Evolutionary conservation across 148 eudicot species (phyloP), one percentile per base, ranked within the genome.

Genomic region (Heliamphora exappendiculata): DNA sequence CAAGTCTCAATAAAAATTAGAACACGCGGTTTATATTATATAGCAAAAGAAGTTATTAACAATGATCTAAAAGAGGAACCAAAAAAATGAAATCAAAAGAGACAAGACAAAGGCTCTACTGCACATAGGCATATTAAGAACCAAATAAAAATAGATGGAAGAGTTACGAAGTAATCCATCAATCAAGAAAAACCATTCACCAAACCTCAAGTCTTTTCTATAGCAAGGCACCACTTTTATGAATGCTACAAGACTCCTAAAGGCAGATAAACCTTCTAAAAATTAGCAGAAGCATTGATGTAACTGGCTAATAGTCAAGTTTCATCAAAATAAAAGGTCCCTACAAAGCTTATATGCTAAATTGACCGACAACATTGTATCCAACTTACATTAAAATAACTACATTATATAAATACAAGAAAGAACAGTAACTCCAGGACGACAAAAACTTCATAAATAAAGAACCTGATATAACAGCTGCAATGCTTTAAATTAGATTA

Each of bases 401-500:
- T 33, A 33, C 26, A 16, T 42, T 39, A 29, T 11, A 47, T 34
- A 70, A 19, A 17, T 70, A 28, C n/a, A 4, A 28, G 1, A 47
- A 28, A 49, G 4, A 65, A n/a, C 39, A 24, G 41, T 54, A 49
- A 3, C 3, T 16, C 62, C 54, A 31, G 11, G 28, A 54, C 6
- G 28, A 72, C 20, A 34, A 55, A 20, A 72, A 16, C 5, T 17
- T 54, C 12, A 17, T 12, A 47, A 33, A 72, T 51, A 72, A 72
- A 72, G 64, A 14, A 36, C 9, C n/a, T 13, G 69, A 60, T 33
- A 36, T 1, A 75, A 22, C 57, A 24, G 41, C 19, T 20, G 5
- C 50, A 36, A 13, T 41, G 39, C 22, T 74, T 73, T 49, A 73
- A 57, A 16, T 59, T 41, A 42, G n/a, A 73, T 72, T 22, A n/a